Evolutionary conservation across 129 eudicot species (phyloP).

Genomic region (Artemisia tridentata): DNA sequence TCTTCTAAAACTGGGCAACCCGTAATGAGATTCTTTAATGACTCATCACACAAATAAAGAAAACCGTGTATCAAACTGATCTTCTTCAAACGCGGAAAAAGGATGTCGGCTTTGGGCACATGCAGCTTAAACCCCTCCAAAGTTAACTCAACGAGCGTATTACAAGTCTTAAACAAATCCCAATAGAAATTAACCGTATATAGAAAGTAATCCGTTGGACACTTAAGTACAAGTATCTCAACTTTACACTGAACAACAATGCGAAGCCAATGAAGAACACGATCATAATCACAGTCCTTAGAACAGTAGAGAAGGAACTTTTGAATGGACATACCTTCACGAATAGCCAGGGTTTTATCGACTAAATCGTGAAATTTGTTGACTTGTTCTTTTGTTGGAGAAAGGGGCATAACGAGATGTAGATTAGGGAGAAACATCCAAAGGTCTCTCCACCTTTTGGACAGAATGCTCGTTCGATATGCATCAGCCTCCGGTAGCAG

Average conservation of each 20-base stretch:
- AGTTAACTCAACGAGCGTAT: constrained; percentile 21
- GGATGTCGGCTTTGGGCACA: constrained; percentile 2
- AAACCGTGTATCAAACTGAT: neutral
- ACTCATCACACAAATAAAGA: neutral
- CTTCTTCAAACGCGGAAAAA: constrained; percentile 21
- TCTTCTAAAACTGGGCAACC: constrained; percentile 28
- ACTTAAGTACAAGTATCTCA: constrained; percentile 20
- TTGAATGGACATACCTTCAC: constrained; percentile 10
- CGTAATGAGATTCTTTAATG: constrained; percentile 16
- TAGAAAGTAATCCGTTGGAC: constrained; percentile 6
- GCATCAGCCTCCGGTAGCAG: neutral
- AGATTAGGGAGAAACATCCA: constrained; percentile 20
- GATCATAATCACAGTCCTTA: constrained; percentile 17
- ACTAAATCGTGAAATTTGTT: constrained; percentile 21
- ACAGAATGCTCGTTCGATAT: constrained; percentile 13
- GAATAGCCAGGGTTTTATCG: constrained; percentile 22
- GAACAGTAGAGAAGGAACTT: constrained; percentile 21
- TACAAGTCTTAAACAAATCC: constrained; percentile 15
- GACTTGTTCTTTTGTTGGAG: neutral
- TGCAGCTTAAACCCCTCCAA: constrained; percentile 15
- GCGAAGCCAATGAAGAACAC: constrained; percentile 16
- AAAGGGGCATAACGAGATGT: constrained; percentile 11
- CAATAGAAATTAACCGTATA: constrained; percentile 17
- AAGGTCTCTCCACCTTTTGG: constrained; percentile 20
- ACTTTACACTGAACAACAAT: neutral